Percentiles rank a stretch among this genome's conserved stretches.
These are phyloP conservation scores for Ascomycota sp. DNA, from an alignment of 2,329 filamentous ascomycete species.

Conservation along the genomic window DNA sequence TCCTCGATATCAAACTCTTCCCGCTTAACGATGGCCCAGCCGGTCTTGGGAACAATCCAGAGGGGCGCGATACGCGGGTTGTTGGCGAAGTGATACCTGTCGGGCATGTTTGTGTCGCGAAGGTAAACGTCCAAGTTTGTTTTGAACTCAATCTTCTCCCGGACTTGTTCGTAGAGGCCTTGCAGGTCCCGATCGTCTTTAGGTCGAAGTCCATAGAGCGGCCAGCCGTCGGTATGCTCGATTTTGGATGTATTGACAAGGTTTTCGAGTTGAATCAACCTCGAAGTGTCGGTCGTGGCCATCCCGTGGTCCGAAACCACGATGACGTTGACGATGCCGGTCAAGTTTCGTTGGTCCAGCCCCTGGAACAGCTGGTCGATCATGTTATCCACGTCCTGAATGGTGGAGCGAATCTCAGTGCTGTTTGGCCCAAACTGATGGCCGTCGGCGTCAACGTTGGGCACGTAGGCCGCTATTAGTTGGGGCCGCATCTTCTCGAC, in stretches of 20 bases:
- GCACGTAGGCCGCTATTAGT: conserved; percentile 83
- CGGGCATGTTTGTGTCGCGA: conserved; percentile 69
- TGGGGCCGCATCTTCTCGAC: conserved; percentile 47
- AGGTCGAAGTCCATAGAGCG: conserved; percentile 67
- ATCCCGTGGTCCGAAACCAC: conserved; percentile 97
- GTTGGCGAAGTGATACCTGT: conserved; percentile 71
- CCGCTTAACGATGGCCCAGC: conserved; percentile 74
- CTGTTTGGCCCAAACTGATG: conserved; percentile 85
- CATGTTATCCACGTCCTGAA: conserved; percentile 62
- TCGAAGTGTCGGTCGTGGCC: conserved; percentile 67
- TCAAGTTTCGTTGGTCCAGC: conserved; percentile 61
- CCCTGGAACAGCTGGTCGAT: conserved; percentile 54
- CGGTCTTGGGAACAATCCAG: conserved; percentile 80
- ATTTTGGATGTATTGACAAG: conserved; percentile 57
- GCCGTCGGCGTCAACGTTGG: conserved; percentile 70
- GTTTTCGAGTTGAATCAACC: conserved; percentile 77
- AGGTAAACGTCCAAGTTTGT: conserved; percentile 72
- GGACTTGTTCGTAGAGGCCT: conserved; percentile 39
- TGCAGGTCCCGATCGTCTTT: conserved; percentile 45
- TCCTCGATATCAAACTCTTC: conserved; percentile 52
- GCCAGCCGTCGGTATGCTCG: conserved; percentile 82
- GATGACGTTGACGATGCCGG: conserved; percentile 73
- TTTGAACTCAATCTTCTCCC: conserved; percentile 33
- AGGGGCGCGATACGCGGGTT: conserved; percentile 81
- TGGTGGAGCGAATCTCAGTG: conserved; percentile 65